Conservation (phyloP, 805 yeast species). For the Candida piceae region DNA sequence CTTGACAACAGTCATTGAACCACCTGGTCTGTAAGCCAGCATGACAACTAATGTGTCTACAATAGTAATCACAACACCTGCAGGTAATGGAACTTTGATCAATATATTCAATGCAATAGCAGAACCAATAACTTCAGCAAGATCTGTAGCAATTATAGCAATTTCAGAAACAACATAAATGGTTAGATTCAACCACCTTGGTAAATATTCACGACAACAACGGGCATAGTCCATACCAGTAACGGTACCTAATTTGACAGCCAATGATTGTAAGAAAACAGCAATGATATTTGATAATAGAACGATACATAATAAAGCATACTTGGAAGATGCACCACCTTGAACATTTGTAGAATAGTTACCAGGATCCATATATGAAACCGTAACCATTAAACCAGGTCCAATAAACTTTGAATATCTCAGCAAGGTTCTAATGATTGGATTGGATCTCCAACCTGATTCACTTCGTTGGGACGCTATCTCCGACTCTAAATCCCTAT, state of each 20-base stretch:
- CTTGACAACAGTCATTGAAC: constrained; percentile 37
- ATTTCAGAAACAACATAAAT: constrained; percentile 42
- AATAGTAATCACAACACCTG: constrained; percentile 42
- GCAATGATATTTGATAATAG: constrained; percentile 41
- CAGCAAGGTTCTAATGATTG: constrained; percentile 2
- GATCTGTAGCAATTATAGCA: constrained; percentile 47
- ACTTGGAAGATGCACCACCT: constrained; percentile 43
- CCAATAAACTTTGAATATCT: constrained; percentile 38
- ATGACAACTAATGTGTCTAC: constrained; percentile 42
- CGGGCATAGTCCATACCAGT: constrained; percentile 45
- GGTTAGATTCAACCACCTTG: constrained; percentile 33
- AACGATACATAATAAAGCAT: constrained; percentile 38
- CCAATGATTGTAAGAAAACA: constrained; percentile 39
- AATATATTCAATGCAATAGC: constrained; percentile 46
- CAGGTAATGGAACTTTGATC: constrained; percentile 41
- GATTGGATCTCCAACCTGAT: neutral
- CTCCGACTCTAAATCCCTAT: no score
- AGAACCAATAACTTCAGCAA: constrained; percentile 52
- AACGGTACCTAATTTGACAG: constrained; percentile 44
- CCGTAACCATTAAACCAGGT: constrained; percentile 44
- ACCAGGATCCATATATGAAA: constrained; percentile 52
- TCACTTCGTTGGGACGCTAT: no score
- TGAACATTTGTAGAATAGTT: constrained; percentile 44
- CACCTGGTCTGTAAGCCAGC: constrained; percentile 42
- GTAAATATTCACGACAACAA: constrained; percentile 37